These are phyloP conservation scores for Cladophialophora yegresii DNA, from an alignment of 2,329 filamentous ascomycete genomes.

Conservation along the genomic window DNA sequence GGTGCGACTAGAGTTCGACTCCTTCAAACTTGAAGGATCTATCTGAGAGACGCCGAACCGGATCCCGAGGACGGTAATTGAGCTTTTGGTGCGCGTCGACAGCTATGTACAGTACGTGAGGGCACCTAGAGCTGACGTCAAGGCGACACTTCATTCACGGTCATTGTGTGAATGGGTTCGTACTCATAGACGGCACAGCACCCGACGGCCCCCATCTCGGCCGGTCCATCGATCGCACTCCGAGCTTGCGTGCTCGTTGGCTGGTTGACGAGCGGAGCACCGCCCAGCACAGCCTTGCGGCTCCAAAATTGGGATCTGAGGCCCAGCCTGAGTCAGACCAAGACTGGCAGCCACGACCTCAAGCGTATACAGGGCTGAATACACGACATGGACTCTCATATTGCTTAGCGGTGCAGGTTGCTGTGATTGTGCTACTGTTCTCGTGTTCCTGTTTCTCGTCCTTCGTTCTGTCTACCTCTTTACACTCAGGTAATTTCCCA, in stretches of 20 bases:
- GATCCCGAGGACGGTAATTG: background rate
- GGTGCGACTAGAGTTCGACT: background rate
- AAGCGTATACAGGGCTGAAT: background rate
- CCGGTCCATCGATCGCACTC: background rate
- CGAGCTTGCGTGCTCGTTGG: background rate
- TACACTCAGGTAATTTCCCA: background rate
- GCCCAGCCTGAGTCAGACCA: conserved; percentile 7
- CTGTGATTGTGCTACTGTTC: background rate
- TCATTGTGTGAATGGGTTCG: background rate
- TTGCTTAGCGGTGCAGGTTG: background rate
- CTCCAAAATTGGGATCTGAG: conserved; percentile 11
- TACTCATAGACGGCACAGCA: background rate
- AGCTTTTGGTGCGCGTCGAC: background rate
- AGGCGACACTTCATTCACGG: background rate
- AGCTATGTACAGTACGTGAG: background rate
- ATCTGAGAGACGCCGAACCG: background rate
- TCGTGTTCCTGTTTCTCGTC: background rate
- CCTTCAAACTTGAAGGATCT: background rate
- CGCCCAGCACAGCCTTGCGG: conserved; percentile 13
- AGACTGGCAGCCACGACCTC: background rate
- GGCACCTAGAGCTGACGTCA: background rate
- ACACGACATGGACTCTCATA: background rate
- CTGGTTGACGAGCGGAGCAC: conserved; percentile 3
- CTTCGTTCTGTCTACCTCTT: background rate
- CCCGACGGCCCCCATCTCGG: background rate